Evolutionary conservation across 176 grass and related monocot genomes (phyloP).

Genomic region (Pontederia paniculata): DNA sequence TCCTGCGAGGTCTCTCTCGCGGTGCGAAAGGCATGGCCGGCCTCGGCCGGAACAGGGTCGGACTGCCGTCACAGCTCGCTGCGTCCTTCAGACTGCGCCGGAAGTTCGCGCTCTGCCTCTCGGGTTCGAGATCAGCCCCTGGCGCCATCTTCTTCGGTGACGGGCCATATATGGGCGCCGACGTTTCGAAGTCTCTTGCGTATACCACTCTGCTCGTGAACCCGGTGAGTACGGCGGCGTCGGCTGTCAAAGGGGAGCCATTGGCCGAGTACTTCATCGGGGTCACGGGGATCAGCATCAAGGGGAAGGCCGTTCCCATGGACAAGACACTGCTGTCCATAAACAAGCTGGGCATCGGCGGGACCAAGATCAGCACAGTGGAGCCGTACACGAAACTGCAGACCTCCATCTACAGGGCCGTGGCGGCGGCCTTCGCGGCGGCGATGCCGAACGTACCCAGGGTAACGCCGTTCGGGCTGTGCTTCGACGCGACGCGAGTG

Average conservation of each 20-base stretch:
- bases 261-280: constrained; percentile 69
- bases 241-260: constrained; percentile 28
- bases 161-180: constrained; percentile 40
- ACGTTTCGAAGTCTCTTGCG: constrained; percentile 29
- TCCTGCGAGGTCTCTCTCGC: constrained; percentile 28
- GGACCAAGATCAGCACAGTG: constrained; percentile 63
- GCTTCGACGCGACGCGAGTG: constrained; percentile 42
- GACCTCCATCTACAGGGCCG: constrained; percentile 49
- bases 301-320: constrained; percentile 32
- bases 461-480: constrained; percentile 44
- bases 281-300: constrained; percentile 43
- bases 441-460: constrained; percentile 26
- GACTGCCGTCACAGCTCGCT: constrained; percentile 48
- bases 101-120: constrained; percentile 61
- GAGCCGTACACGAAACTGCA: constrained; percentile 61
- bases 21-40: constrained; percentile 39
- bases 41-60: constrained; percentile 43
- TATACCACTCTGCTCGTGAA: constrained; percentile 69
- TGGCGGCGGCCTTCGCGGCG: constrained; percentile 33
- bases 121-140: neutral
- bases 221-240: constrained; percentile 53
- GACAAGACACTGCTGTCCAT: constrained; percentile 51
- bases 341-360: constrained; percentile 35
- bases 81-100: constrained; percentile 37
- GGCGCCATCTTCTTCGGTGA: constrained; percentile 43